Evolutionary conservation across 1,284 basidiomycete genomes (phyloP), one percentile per base, ranked within the genome.

Genomic region (Hymenochaete sp.): DNA sequence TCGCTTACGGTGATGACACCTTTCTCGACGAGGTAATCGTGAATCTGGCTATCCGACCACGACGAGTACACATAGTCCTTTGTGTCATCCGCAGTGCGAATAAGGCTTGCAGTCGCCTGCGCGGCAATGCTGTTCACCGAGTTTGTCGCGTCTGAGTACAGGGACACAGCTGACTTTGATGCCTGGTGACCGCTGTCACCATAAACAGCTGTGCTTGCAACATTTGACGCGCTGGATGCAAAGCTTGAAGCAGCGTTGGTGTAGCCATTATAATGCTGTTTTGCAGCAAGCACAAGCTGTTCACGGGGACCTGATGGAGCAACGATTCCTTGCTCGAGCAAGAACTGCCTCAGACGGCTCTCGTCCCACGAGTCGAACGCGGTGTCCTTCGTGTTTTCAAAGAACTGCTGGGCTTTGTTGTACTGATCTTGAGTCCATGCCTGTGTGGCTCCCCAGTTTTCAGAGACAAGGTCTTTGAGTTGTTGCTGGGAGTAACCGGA

Each of bases 31-130:
- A 93, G 76, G 66, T 82, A 96, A 0, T 61, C 61, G 46, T 77
- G 69, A 37, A 89, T 64, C 51, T 73, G 68, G 56, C 72, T 82
- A 55, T 95, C 88, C 49, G 82, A 78, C 93, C 93, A 95, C 2
- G 81, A 75, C 0, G 85, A 89, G 61, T 87, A 93, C 5, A 92
- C 65, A 55, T 92, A 93, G 62, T 96, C 91, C 59, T 79, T 86
- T 25, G 79, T 63, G 52, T 86, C 77, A 47, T 92, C 82, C 31
- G 92, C 61, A 14, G 68, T 68, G 32, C 70, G 69, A 10, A 64
- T 65, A 13, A 73, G 75, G n/a, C 75, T 68, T 33, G 72, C 67
- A 0, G 81, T 78, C 3, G 77, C 72, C 53, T 76, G 71, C 1
- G 73, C 68, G 11, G 58, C 61, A 2, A 62, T 51, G 38, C 61